Percentiles rank a stretch among this genome's conserved stretches.
These are phyloP conservation scores for Rhodofomes roseus DNA, from an alignment of 1,284 basidiomycete species.

Conservation along the genomic window DNA sequence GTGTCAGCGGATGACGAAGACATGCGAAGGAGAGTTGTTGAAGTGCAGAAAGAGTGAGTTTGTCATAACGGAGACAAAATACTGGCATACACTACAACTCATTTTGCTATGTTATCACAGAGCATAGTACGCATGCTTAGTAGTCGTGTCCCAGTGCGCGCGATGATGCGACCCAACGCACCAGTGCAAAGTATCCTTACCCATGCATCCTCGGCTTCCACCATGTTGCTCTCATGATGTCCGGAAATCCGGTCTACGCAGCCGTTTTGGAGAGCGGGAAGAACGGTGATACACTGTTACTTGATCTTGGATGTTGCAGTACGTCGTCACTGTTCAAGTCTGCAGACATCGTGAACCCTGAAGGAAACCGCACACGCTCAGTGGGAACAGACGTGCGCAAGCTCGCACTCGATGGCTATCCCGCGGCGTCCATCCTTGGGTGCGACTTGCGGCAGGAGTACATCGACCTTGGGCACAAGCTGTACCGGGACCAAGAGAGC, in stretches of 20 bases:
- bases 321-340: not conserved
- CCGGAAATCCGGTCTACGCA: slow-evolving; percentile 23
- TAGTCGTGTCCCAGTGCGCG: no score
- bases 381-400: slow-evolving; percentile 36
- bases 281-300: slow-evolving; percentile 20
- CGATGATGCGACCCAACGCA: no score
- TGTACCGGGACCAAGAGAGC: slow-evolving; percentile 22
- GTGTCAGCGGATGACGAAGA: slow-evolving; percentile 23
- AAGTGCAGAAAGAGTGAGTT: slow-evolving; percentile 26
- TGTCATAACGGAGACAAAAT: no score
- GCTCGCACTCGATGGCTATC: slow-evolving; percentile 31
- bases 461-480: slow-evolving; percentile 29
- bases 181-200: slow-evolving; percentile 31
- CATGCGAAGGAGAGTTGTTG: slow-evolving; percentile 19
- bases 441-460: slow-evolving; percentile 30
- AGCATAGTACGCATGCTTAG: no score
- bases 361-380: not conserved
- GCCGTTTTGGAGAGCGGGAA: slow-evolving; percentile 25
- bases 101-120: no score
- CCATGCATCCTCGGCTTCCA: slow-evolving; percentile 34
- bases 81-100: no score
- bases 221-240: slow-evolving; percentile 29
- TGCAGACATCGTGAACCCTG: not conserved
- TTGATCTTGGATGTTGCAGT: slow-evolving; percentile 37
- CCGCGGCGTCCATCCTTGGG: slow-evolving; percentile 24